phyloP scores from a whole-genome alignment of 192 early-diverging fungal species.

The Chytriomyces sp. region DNA sequence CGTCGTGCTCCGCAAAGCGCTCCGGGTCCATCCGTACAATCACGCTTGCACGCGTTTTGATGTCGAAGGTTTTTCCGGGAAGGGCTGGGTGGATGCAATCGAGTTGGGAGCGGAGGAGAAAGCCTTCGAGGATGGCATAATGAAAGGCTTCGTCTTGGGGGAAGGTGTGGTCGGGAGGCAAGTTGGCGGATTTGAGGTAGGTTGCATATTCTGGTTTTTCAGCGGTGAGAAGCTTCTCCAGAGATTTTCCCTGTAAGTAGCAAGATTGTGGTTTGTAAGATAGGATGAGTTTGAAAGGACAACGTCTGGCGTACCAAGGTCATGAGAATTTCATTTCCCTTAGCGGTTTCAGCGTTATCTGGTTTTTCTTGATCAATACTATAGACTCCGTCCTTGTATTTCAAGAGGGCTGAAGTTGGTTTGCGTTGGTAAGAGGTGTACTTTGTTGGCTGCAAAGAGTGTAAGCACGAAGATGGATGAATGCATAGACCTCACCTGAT shows the following conservation, averaged over 20 bases:
- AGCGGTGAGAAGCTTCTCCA: slow-evolving; percentile 84
- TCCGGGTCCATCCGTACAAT: slow-evolving; percentile 78
- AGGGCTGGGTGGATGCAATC: slow-evolving; percentile 80
- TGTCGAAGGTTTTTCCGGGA: slow-evolving; percentile 82
- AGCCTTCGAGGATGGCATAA: slow-evolving; percentile 67
- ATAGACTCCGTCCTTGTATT: slow-evolving; percentile 73
- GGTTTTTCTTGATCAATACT: slow-evolving; percentile 84
- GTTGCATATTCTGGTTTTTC: slow-evolving; percentile 63
- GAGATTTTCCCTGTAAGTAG: slow-evolving; percentile 69
- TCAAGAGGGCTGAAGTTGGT: slow-evolving; percentile 72
- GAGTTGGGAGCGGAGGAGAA: slow-evolving; percentile 86
- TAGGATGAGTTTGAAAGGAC: not conserved
- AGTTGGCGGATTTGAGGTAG: not conserved
- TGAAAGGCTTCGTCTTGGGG: slow-evolving; percentile 64
- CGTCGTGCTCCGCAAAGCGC: slow-evolving; percentile 67
- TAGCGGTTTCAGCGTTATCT: slow-evolving; percentile 56
- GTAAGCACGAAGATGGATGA: not conserved
- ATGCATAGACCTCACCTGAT: slow-evolving; percentile 49
- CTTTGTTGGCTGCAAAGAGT: slow-evolving; percentile 40
- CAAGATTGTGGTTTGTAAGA: not conserved
- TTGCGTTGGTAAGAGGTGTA: slow-evolving; percentile 69
- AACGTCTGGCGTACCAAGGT: slow-evolving; percentile 53
- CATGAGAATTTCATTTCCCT: slow-evolving; percentile 65
- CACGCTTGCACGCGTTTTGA: slow-evolving; percentile 86
- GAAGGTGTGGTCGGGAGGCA: slow-evolving; percentile 34